A percentile compares a stretch with the other conserved stretches of the same genome.
Conservation (phyloP, 176 grass and related monocot genomes). For the Phyllostachys edulis region DNA sequence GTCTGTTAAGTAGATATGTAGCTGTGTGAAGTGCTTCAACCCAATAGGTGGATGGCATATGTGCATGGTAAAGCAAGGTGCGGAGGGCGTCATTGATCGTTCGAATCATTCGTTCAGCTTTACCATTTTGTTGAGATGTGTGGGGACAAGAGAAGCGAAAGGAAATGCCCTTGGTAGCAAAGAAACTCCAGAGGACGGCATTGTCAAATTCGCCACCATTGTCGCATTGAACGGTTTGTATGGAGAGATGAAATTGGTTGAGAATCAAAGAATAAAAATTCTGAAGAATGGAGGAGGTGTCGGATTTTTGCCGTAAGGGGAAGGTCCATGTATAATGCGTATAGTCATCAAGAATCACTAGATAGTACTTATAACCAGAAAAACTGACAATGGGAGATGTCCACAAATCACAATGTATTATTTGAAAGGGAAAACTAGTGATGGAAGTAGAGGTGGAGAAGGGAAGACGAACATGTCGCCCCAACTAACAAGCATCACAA, state of each 20-base stretch:
- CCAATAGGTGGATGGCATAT: not conserved
- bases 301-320: not conserved
- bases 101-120: not conserved
- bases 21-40: not conserved
- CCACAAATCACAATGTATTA: not conserved
- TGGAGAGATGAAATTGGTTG: not conserved
- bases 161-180: not conserved
- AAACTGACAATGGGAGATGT: not conserved
- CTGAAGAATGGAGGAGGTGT: not conserved
- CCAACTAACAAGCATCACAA: not conserved
- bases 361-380: not conserved
- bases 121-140: not conserved
- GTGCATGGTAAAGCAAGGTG: not conserved
- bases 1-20: not conserved
- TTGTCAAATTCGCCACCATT: not conserved
- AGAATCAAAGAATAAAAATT: not conserved
- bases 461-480: not conserved
- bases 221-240: not conserved
- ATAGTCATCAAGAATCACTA: not conserved
- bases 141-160: not conserved
- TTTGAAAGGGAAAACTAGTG: not conserved
- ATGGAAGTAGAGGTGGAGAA: fast-evolving
- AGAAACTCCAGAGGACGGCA: not conserved
- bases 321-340: not conserved
- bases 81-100: not conserved